Conservation (phyloP, 2,329 filamentous ascomycete genomes). For the Microdochium trichocladiopsis region DNA sequence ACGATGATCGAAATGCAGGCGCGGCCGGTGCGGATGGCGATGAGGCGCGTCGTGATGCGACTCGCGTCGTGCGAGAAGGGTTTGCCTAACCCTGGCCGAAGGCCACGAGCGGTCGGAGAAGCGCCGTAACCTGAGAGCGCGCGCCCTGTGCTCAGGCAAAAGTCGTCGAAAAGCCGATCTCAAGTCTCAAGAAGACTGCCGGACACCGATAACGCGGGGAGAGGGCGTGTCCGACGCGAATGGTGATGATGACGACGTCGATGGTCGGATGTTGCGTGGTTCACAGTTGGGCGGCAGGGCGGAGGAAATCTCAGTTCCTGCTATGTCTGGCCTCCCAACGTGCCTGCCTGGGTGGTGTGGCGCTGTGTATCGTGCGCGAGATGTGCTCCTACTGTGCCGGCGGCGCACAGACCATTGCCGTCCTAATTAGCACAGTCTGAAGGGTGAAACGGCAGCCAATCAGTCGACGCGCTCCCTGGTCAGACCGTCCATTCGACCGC, state of each 20-base stretch:
- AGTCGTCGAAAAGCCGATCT: slow-evolving; percentile 10
- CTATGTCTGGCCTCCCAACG: not conserved
- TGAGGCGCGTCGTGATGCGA: not conserved
- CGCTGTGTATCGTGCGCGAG: not conserved
- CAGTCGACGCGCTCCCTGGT: not conserved
- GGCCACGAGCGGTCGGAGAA: slow-evolving; percentile 4
- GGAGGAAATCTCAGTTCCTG: not conserved
- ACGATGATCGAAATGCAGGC: not conserved
- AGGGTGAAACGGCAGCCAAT: not conserved
- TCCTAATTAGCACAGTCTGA: not conserved
- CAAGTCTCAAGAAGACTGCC: slow-evolving; percentile 1
- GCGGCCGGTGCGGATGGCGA: not conserved
- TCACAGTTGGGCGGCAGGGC: slow-evolving; percentile 11
- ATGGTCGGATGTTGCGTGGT: slow-evolving; percentile 28
- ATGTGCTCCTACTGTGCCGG: not conserved
- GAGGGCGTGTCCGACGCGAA: slow-evolving; percentile 39
- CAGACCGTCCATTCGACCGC: not conserved
- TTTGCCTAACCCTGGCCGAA: not conserved
- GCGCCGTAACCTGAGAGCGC: not conserved
- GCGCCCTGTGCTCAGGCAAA: not conserved
- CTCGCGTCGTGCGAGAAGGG: not conserved
- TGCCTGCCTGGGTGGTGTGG: not conserved
- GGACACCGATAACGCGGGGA: slow-evolving; percentile 22
- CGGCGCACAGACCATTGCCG: not conserved
- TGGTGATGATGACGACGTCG: slow-evolving; percentile 39